Percentiles rank a stretch among this genome's conserved stretches.
Conservation (phyloP, 345 rosid species). For the Dipteronia sinensis region DNA sequence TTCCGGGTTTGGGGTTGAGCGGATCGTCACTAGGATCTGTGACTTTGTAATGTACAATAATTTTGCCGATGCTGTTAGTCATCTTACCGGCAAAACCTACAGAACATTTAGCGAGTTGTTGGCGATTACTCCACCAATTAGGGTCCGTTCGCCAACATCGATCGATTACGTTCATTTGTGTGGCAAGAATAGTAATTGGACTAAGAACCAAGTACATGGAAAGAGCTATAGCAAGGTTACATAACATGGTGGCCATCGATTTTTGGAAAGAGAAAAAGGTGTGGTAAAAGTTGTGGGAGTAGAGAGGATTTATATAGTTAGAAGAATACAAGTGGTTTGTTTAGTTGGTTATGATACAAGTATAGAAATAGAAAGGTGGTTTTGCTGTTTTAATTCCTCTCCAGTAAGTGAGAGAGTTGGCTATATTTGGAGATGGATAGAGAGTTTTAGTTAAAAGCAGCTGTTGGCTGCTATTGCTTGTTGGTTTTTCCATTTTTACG, state of each 20-base stretch:
- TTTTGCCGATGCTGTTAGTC: constrained; percentile 58
- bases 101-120: constrained; percentile 57
- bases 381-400: not conserved
- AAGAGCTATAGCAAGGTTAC: constrained; percentile 23
- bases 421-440: not conserved
- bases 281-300: not conserved
- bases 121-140: constrained; percentile 49
- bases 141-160: constrained; percentile 63
- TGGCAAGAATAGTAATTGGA: constrained; percentile 15
- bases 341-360: not conserved
- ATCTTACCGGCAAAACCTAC: constrained; percentile 72
- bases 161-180: constrained; percentile 61
- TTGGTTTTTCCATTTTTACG: not conserved
- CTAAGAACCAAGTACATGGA: constrained; percentile 15
- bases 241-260: constrained; percentile 11
- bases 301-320: not conserved
- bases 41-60: constrained; percentile 45
- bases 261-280: too few species aligned
- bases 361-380: not conserved
- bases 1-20: constrained; percentile 62
- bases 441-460: too few species aligned
- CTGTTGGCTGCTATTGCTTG: too few species aligned
- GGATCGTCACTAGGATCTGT: constrained; percentile 71
- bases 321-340: not conserved
- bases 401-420: not conserved